Evolutionary conservation across 2,329 filamentous ascomycete genomes (phyloP), one percentile per base, ranked within the genome.

Genomic region (Apiospora arundinis): DNA sequence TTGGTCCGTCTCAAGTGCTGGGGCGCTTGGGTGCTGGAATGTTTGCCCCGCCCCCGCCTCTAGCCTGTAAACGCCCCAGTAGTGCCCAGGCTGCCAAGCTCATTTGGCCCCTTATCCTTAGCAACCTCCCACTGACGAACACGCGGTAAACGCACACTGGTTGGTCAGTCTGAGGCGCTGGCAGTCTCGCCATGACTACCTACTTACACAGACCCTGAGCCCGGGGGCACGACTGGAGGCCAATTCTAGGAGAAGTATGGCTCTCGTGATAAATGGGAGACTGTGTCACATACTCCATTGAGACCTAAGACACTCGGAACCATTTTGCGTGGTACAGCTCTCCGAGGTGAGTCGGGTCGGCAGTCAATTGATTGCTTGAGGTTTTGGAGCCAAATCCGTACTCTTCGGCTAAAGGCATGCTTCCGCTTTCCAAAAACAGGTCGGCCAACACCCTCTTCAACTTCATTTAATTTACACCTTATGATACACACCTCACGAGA

Each of bases 41-140:
- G 56, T 12, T 40, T 40, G 56, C 56, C 56, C 56, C 56, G 18
- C 56, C 56, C 56, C 56, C 56, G 21, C 56, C 56, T 40, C 56
- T n/a, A 37, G 56, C 56, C 45, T 48, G 42, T 16, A 18, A 44
- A 7, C 11, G 9, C 52, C 28, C 28, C 52, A 56, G 28, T 16
- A 16, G 1, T 8, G 12, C 14, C 42, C 16, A 45, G 42, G 42
- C 42, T 45, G 14, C 42, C 42, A 45, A 14, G 42, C 14, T 16
- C 12, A 14, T 18, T 45, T 12, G 12, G 2, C 12, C 32, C 3
- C 32, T 32, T 32, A 32, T 32, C 32, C 3, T 32, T 32, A 32
- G 32, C 32, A 32, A 4, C 32, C 32, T 32, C 32, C 32, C 32
- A 32, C 32, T 6, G 6, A 32, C 32, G 32, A 32, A n/a, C n/a